These are phyloP conservation scores for Artemisia annua DNA, from an alignment of 129 eudicot genomes.

Conservation along the genomic window DNA sequence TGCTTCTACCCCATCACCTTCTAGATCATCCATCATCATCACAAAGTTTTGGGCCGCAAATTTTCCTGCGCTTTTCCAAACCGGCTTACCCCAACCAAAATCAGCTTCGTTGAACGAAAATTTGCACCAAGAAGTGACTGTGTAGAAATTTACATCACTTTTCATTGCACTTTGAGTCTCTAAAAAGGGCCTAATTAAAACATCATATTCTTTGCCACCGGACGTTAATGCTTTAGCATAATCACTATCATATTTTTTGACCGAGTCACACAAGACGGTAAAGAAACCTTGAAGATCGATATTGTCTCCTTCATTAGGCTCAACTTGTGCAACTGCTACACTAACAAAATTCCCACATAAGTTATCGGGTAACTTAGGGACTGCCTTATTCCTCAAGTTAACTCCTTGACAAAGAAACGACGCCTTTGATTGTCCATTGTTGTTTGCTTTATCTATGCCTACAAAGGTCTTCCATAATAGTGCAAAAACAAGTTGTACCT, in stretches of 20 bases:
- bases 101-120: constrained; percentile 9
- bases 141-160: constrained; percentile 10
- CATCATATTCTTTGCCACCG: neutral
- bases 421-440: constrained; percentile 10
- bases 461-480: constrained; percentile 24
- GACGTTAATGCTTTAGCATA: neutral
- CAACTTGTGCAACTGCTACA: neutral
- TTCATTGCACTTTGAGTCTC: neutral
- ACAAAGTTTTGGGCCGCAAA: neutral
- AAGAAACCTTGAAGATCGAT: constrained; percentile 8
- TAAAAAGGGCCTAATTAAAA: neutral
- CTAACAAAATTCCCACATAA: constrained; percentile 2
- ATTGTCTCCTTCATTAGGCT: neutral
- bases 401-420: neutral
- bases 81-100: too few species aligned
- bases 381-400: constrained; percentile 16
- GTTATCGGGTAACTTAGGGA: neutral
- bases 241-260: neutral
- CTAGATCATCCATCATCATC: neutral
- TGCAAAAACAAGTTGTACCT: constrained; percentile 21
- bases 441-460: constrained; percentile 15
- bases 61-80: neutral
- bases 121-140: constrained; percentile 19
- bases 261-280: neutral
- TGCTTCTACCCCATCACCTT: constrained; percentile 23